These are phyloP conservation scores for Alternaria sp. DNA, from an alignment of 2,329 filamentous ascomycete genomes.

Conservation along the genomic window DNA sequence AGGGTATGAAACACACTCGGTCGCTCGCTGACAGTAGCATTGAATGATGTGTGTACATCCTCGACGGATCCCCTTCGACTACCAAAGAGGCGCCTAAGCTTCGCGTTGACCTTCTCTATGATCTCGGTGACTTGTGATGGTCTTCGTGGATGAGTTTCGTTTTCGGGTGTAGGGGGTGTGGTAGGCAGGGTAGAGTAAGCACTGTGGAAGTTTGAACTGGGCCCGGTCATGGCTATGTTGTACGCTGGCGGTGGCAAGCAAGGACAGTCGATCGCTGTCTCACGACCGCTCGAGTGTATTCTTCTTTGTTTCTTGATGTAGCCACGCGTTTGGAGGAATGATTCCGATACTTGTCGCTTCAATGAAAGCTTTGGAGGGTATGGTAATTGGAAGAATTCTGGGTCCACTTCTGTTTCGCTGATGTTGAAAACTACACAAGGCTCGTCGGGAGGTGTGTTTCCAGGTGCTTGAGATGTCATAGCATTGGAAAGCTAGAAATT, in stretches of 20 bases:
- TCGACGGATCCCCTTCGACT: constrained; percentile 4
- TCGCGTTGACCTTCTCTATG: constrained; percentile 1
- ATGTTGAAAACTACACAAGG: background rate
- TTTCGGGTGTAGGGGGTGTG: background rate
- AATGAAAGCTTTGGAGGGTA: background rate
- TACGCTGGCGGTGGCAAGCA: background rate
- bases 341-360: constrained; percentile 3
- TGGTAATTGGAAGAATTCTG: background rate
- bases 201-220: background rate
- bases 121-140: constrained; percentile 6
- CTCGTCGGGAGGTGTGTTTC: background rate
- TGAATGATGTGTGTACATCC: background rate
- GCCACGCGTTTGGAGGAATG: background rate
- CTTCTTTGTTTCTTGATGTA: constrained; percentile 2
- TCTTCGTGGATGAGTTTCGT: background rate
- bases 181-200: background rate
- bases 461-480: background rate
- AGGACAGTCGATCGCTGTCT: background rate
- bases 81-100: constrained; percentile 4
- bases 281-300: background rate
- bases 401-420: background rate
- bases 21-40: background rate
- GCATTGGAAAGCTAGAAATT: background rate
- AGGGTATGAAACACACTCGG: background rate
- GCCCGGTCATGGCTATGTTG: background rate